These are phyloP conservation scores for Ceratobasidium sp. DNA, from an alignment of 1,284 basidiomycete species.

Conservation along the genomic window DNA sequence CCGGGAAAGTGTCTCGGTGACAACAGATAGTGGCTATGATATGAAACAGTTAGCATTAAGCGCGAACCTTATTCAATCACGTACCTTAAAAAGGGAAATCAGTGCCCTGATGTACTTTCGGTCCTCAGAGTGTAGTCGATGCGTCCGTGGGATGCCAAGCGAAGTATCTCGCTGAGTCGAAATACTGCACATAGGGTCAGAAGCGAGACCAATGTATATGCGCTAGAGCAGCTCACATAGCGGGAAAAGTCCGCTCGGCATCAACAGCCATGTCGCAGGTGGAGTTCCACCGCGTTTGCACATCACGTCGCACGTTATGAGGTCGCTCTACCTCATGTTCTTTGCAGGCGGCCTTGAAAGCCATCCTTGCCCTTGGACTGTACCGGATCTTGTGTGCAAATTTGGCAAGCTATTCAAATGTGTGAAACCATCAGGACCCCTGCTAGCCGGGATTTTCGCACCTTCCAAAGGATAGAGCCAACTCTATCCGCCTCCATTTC, in stretches of 20 bases:
- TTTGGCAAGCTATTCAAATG: no score
- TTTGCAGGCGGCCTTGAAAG: not conserved
- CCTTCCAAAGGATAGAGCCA: not conserved
- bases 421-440: no score
- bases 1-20: not conserved
- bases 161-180: not conserved
- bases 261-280: not conserved
- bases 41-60: no score
- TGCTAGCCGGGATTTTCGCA: no score
- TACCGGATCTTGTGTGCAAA: not conserved
- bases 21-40: not conserved
- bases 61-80: no score
- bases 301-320: not conserved
- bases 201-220: no score
- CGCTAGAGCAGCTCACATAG: not conserved
- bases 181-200: not conserved
- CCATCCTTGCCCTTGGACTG: not conserved
- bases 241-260: not conserved
- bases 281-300: not conserved
- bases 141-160: not conserved
- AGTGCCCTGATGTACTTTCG: not conserved
- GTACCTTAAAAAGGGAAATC: not conserved
- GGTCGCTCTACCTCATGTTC: not conserved
- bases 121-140: not conserved
- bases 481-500: not conserved